Percentiles rank a stretch among this genome's conserved stretches.
Conservation (phyloP, 257 asterid genomes). For the Prunella vulgaris region DNA sequence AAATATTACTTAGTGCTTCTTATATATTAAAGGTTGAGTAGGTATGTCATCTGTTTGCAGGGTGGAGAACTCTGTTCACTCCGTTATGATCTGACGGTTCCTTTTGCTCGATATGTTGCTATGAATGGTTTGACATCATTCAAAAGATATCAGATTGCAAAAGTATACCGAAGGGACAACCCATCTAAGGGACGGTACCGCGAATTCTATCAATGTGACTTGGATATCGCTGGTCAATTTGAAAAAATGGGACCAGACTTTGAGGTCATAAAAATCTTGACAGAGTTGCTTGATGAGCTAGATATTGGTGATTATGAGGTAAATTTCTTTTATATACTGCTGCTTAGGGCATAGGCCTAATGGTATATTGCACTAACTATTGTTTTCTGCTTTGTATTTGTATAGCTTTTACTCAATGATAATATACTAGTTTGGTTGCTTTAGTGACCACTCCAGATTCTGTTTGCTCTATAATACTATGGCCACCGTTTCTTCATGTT, state of each 20-base stretch:
- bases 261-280: constrained; percentile 78
- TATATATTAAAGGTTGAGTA: neutral
- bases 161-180: constrained; percentile 92
- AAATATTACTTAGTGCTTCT: neutral
- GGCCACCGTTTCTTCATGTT: neutral
- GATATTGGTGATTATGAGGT: constrained; percentile 94
- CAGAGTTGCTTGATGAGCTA: constrained; percentile 85
- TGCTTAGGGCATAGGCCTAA: neutral
- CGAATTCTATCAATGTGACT: constrained; percentile 95
- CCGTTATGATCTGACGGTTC: constrained; percentile 95
- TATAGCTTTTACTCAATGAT: neutral
- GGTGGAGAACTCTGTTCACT: constrained; percentile 99
- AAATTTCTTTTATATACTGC: constrained; percentile 4
- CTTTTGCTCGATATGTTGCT: constrained; percentile 88
- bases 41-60: constrained; percentile 36
- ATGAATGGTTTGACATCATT: constrained; percentile 85
- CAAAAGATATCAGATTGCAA: constrained; percentile 94
- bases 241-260: constrained; percentile 96
- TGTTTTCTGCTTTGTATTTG: neutral
- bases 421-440: neutral
- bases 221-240: constrained; percentile 90
- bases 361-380: neutral
- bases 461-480: neutral
- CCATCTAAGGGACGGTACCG: constrained; percentile 97
- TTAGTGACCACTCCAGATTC: neutral